phyloP scores from a whole-genome alignment of 257 asterid species.

The Nicotiana tabacum region DNA sequence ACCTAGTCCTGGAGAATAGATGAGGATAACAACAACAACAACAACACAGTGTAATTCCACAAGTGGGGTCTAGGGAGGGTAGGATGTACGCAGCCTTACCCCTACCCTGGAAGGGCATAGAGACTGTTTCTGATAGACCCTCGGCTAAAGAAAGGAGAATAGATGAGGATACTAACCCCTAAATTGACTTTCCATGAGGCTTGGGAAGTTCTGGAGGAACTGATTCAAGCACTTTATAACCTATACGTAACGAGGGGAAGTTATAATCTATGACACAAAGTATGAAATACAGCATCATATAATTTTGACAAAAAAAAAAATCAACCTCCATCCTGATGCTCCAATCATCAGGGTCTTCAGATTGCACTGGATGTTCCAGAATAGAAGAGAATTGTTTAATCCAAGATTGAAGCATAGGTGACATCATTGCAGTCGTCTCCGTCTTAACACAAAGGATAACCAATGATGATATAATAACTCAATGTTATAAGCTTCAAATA shows the following conservation, averaged over 20 bases:
- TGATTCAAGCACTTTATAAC: slow-evolving; percentile 92
- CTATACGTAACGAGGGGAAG: slow-evolving; percentile 26
- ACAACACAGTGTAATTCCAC: too few species aligned
- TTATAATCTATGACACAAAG: neutral
- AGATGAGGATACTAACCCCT: slow-evolving; percentile 35
- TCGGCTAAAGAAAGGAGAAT: neutral
- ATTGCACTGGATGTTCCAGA: slow-evolving; percentile 65
- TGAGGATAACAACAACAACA: slow-evolving; percentile 28
- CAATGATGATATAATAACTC: slow-evolving; percentile 21
- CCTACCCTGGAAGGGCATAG: too few species aligned
- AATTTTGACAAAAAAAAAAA: slow-evolving; percentile 4
- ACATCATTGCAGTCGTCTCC: slow-evolving; percentile 68
- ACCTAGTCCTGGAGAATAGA: slow-evolving; percentile 13
- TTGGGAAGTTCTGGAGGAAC: slow-evolving; percentile 74
- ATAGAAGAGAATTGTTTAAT: slow-evolving; percentile 70
- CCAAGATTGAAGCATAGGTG: slow-evolving; percentile 87
- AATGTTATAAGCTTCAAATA: slow-evolving; percentile 20
- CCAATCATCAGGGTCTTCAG: slow-evolving; percentile 99
- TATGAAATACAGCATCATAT: neutral
- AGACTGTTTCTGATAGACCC: too few species aligned
- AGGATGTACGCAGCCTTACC: too few species aligned
- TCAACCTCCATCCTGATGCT: slow-evolving; percentile 90
- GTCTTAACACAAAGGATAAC: slow-evolving; percentile 37
- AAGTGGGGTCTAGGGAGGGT: too few species aligned
- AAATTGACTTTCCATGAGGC: slow-evolving; percentile 61